These are phyloP conservation scores for Fusarium luffae DNA, from an alignment of 2,329 filamentous ascomycete genomes.

Conservation along the genomic window DNA sequence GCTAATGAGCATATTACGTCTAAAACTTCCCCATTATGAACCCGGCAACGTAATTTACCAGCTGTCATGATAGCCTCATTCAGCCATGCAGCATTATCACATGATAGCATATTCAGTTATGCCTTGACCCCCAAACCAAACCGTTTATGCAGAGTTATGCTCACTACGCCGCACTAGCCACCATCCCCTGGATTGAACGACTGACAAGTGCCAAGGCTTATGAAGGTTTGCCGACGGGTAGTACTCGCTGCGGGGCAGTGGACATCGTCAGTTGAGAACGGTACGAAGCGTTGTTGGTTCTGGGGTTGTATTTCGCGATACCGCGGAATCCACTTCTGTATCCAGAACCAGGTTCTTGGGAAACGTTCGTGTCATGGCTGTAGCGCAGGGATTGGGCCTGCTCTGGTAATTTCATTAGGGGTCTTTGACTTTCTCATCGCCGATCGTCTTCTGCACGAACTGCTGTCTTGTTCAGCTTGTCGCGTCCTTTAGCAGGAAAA, in stretches of 20 bases:
- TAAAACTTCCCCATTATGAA: neutral
- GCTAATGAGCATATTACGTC: neutral
- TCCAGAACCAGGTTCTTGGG: conserved; percentile 1
- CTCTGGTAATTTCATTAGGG: neutral
- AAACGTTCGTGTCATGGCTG: neutral
- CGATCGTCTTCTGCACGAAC: neutral
- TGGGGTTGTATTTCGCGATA: neutral
- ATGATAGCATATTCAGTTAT: neutral
- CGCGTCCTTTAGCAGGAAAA: neutral
- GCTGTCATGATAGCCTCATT: neutral
- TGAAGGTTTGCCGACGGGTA: neutral
- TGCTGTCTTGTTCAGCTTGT: neutral
- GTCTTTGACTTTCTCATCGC: neutral
- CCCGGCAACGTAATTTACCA: neutral
- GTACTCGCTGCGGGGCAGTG: neutral
- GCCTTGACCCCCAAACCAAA: neutral
- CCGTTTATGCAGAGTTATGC: neutral
- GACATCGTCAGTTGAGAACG: neutral
- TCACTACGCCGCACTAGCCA: neutral
- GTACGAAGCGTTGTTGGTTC: conserved; percentile 1
- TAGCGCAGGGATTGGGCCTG: neutral
- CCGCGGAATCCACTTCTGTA: neutral
- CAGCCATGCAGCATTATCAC: neutral
- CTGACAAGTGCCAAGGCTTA: neutral
- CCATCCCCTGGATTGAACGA: neutral